Conservation (phyloP, 1,139 yeast species). For the Magnusiomyces sp. region DNA sequence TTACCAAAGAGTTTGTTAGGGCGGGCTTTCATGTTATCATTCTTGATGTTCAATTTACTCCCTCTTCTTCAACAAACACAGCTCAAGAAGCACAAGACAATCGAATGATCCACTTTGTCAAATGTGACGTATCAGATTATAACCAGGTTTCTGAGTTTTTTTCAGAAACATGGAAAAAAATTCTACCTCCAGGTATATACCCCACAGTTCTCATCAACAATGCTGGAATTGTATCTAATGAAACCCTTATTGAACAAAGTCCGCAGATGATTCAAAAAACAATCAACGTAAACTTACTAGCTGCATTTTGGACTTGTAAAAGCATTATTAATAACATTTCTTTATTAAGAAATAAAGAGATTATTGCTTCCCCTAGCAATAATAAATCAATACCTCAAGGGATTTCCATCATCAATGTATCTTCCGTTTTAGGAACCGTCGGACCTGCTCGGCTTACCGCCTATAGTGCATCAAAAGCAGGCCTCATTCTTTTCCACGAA, state of each 20-base stretch:
- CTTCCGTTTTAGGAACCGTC: conserved; percentile 57
- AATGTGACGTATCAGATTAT: conserved; percentile 47
- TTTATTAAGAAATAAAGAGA: conserved; percentile 48
- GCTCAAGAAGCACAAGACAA: conserved; percentile 12
- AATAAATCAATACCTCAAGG: neutral
- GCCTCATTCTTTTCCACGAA: conserved; percentile 70
- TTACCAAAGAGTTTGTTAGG: conserved; percentile 34
- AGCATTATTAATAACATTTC: conserved; percentile 30
- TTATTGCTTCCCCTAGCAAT: conserved; percentile 34
- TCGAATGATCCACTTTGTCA: conserved; percentile 29
- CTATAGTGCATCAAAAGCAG: conserved; percentile 83
- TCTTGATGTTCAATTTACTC: conserved; percentile 39
- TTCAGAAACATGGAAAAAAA: conserved; percentile 6
- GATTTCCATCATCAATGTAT: conserved; percentile 10
- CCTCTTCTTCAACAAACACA: neutral
- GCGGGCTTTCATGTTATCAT: conserved; percentile 37
- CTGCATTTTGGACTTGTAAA: conserved; percentile 47
- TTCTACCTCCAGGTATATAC: conserved; percentile 14
- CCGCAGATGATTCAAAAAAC: conserved; percentile 28
- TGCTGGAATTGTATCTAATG: conserved; percentile 60
- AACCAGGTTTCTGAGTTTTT: conserved; percentile 30
- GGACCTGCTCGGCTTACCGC: conserved; percentile 63
- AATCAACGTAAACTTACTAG: conserved; percentile 48
- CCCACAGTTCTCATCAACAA: conserved; percentile 58
- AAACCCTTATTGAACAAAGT: conserved; percentile 35